Base-by-base conservation (phyloP, 345 rosid genomes). In the Linum usitatissimum region DNA sequence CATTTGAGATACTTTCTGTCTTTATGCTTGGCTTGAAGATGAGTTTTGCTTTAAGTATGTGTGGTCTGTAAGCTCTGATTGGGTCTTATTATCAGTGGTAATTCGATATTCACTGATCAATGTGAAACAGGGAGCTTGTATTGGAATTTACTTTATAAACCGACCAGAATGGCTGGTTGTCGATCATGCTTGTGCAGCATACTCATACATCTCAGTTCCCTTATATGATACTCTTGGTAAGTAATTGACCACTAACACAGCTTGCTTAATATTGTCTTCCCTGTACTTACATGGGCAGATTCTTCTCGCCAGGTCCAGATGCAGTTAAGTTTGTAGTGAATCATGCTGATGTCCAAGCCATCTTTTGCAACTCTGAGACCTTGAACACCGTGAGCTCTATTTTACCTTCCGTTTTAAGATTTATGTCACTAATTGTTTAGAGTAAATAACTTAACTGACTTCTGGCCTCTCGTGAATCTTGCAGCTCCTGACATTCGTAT, bases 171-270 rank as follows among this genome's bases (percentile, higher is more conserved):
- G 98, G 98, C 17, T 86, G 73, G 77, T 88, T 57, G 92, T 83
- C 61, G 96, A 91, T 80, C 92, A 91, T 81, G 98, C 98, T 57
- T 91, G 95, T 72, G 77, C 95, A 38, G 96, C 98, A 56, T 91
- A 88, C 78, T 88, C 97, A n/a, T 86, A 77, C 42, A 70, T 86
- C 65, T 86, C 96, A 5, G 88, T 88, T 81, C 96, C 98, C 71
- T 74, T 91, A 58, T 91, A 91, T 20, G 98, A 91, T 70, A 91
- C 98, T 60, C 92, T 91, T 74, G 98, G 96, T 91, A 68, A 39
- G 80, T 45, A 14, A 66, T 68, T 68, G 30, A 54, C 61, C 63
- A 53, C 6, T 23, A 1, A n/a, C 17, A 15, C 56, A 19, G 53
- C 21, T 53, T 61, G 31, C 0, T 60, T 40, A 9, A n/a, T 51